Base-by-base conservation (phyloP, 2,329 filamentous ascomycete genomes). In the Trichoderma sp. region DNA sequence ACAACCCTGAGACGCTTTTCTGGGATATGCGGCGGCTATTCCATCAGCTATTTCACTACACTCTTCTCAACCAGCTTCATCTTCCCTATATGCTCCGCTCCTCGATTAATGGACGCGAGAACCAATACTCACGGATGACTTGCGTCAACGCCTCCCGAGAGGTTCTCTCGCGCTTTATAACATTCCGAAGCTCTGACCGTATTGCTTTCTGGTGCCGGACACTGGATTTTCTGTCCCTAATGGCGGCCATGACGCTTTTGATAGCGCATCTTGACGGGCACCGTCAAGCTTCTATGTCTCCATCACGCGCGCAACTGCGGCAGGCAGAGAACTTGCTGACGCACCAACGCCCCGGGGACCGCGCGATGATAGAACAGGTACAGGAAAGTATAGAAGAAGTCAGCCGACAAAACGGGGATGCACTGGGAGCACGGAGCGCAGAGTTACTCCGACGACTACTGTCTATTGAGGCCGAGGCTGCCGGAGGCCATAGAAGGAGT, bases 121-220 rank as follows among this genome's bases (percentile, higher is more conserved):
- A 21, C 43, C 43, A 51, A 51, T 51, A 51, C 43, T 51, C 43
- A 51, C 8, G 43, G 43, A 21, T 51, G 12, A 51, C 82, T 1
- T 82, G 80, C 47, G 76, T 82, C 28, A 83, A 80, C 61, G 81
- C 82, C 6, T 78, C 77, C 26, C 81, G 83, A 9, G 82, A 84
- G 71, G 76, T 83, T 2, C 74, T 84, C 9, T 73, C 74, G 6
- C 80, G 82, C 18, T 83, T 80, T 72, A 76, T 83, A 60, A 65
- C 76, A 15, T 79, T 81, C 69, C 81, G 80, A 30, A 76, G 58
- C 14, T 78, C 79, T 73, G 79, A 79, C 32, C 65, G 73, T 0
- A 75, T 78, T 9, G 75, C 78, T 5, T 77, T 74, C 62, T 79
- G 77, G 75, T 83, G 78, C 70, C 79, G 82, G 0, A 74, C 75